Evolutionary conservation across 805 yeast genomes (phyloP).

Genomic region (Candida sakaeoensis): DNA sequence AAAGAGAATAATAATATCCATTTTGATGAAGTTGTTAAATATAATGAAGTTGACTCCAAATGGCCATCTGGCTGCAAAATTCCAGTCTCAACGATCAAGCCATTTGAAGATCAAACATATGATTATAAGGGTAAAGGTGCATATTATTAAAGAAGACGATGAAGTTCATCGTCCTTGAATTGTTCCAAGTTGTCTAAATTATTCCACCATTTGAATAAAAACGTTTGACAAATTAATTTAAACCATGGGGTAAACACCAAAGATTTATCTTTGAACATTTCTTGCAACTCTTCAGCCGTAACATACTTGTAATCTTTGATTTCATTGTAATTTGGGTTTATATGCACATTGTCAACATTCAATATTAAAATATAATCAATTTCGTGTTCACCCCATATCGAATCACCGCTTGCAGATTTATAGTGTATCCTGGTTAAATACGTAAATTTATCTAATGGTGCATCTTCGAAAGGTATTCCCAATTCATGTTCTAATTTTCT

Average conservation of each 20-base stretch:
- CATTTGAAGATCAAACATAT: conserved; percentile 13
- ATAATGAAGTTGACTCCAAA: conserved; percentile 39
- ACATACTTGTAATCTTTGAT: conserved; percentile 82
- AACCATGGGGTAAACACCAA: conserved; percentile 96
- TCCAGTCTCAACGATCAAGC: conserved; percentile 26
- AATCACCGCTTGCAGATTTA: conserved; percentile 65
- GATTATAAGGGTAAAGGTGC: conserved; percentile 12
- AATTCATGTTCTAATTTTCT: conserved; percentile 91
- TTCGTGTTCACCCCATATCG: conserved; percentile 95
- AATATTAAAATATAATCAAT: conserved; percentile 90
- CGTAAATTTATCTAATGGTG: conserved; percentile 65
- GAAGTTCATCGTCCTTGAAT: conserved; percentile 45
- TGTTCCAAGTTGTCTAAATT: conserved; percentile 55
- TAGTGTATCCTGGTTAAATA: conserved; percentile 93
- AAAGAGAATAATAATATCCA: conserved; percentile 40
- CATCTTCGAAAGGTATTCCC: conserved; percentile 66
- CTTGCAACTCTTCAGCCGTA: conserved; percentile 56
- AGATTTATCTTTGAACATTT: conserved; percentile 67
- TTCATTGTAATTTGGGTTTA: conserved; percentile 68
- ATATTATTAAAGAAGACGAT: conserved; percentile 41
- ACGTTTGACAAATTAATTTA: conserved; percentile 87
- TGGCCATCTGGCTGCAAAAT: conserved; percentile 41
- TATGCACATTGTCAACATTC: conserved; percentile 48
- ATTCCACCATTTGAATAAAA: conserved; percentile 93
- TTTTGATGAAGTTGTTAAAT: conserved; percentile 33